phyloP scores from a whole-genome alignment of 2,329 filamentous ascomycete genomes.

The Hymenoscyphus occultus region DNA sequence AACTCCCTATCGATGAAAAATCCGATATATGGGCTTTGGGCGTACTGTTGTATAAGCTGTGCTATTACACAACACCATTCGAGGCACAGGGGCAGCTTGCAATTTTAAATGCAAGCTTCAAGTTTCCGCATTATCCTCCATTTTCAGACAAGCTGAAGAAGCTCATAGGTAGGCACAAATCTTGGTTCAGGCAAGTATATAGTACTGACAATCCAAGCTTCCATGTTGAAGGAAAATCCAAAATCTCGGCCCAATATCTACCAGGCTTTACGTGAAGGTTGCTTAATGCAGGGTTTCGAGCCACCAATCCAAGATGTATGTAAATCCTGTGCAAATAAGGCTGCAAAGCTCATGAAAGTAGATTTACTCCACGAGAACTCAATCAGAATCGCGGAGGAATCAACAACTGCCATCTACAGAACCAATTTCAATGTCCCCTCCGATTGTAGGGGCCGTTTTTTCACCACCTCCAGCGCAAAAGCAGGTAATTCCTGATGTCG shows the following conservation, averaged over 20 bases:
- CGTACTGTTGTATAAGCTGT: slow-evolving; percentile 94
- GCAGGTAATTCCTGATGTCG: slow-evolving; percentile 78
- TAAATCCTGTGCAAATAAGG: slow-evolving; percentile 18
- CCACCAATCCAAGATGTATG: slow-evolving; percentile 86
- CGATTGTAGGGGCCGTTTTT: slow-evolving; percentile 76
- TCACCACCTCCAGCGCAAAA: slow-evolving; percentile 70
- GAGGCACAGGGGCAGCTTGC: slow-evolving; percentile 97
- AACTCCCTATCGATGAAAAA: slow-evolving; percentile 96
- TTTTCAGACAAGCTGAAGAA: slow-evolving; percentile 90
- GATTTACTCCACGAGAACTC: slow-evolving; percentile 68
- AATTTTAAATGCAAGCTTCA: slow-evolving; percentile 92
- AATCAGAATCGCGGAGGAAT: slow-evolving; percentile 59
- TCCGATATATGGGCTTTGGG: slow-evolving; percentile 96
- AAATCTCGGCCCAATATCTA: slow-evolving; percentile 82
- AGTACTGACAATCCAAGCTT: slow-evolving; percentile 51
- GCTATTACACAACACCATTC: slow-evolving; percentile 98
- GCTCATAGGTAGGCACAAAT: slow-evolving; percentile 69
- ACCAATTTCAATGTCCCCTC: slow-evolving; percentile 46
- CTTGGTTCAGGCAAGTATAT: background rate
- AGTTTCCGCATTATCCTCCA: slow-evolving; percentile 79
- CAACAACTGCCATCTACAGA: slow-evolving; percentile 58
- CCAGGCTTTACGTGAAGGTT: slow-evolving; percentile 82
- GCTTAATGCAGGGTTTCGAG: slow-evolving; percentile 82
- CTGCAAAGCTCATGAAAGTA: slow-evolving; percentile 36
- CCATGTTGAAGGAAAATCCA: slow-evolving; percentile 85